Percentiles rank a stretch among this genome's conserved stretches.
Evolutionary conservation across 768 basidiomycete genomes (phyloP).

Genomic region (Phylloporus sp.): DNA sequence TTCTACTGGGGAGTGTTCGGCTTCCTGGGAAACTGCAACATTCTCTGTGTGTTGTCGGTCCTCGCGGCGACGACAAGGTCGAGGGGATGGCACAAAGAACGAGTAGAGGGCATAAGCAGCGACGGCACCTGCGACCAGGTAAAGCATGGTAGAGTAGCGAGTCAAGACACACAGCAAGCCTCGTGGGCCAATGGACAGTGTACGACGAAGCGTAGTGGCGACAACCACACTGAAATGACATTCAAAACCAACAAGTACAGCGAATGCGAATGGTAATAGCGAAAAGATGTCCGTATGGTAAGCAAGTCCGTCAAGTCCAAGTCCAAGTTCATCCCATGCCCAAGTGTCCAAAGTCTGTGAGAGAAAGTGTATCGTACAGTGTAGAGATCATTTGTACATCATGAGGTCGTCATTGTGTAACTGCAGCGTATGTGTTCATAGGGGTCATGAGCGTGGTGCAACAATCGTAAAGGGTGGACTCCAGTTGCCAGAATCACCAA

Average conservation of each 20-base stretch:
- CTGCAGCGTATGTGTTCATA: conserved; percentile 1
- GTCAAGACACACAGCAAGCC: background rate
- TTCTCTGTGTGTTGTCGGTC: conserved; percentile 10
- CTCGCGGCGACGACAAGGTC: conserved; percentile 1
- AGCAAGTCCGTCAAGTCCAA: conserved; percentile 1
- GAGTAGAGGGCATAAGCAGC: conserved; percentile 8
- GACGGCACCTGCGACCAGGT: conserved; percentile 6
- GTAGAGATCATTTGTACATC: conserved; percentile 5
- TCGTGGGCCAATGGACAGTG: background rate
- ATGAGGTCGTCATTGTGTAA: conserved; percentile 13
- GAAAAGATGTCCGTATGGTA: conserved; percentile 1
- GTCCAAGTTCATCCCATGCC: conserved; percentile 6
- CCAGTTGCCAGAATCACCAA: conserved; percentile 53
- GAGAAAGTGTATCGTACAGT: background rate
- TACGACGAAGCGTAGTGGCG: background rate
- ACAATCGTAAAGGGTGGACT: conserved; percentile 43
- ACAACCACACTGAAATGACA: background rate
- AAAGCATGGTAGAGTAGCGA: conserved; percentile 16
- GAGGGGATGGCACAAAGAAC: conserved; percentile 1
- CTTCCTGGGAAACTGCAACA: background rate
- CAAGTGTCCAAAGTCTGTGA: conserved; percentile 14
- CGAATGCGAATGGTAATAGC: conserved; percentile 1
- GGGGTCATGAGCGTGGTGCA: conserved; percentile 15
- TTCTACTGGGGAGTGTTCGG: background rate
- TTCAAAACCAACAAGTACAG: conserved; percentile 3